Evolutionary conservation across 768 basidiomycete species (phyloP).

Genomic region (Panaeolus papilionaceus): DNA sequence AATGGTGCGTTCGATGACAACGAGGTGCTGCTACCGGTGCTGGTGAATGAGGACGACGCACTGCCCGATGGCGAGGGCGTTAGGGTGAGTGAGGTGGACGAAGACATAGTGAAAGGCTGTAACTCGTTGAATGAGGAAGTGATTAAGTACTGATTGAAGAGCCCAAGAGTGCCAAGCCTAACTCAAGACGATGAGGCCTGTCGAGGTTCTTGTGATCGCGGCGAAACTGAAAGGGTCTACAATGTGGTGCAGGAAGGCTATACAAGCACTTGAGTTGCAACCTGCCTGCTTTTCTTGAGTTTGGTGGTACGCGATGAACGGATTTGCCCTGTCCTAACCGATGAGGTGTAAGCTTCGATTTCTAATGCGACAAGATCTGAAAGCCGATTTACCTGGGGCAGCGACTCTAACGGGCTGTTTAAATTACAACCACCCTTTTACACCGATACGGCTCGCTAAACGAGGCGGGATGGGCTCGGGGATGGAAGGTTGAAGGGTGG

Average conservation of each 20-base stretch:
- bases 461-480: conserved; percentile 6
- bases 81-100: not conserved
- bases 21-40: not conserved
- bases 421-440: not conserved
- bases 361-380: not conserved
- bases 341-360: conserved; percentile 3
- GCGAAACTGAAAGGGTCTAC: not conserved
- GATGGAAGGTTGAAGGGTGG: not conserved
- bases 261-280: not conserved
- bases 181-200: conserved; percentile 1
- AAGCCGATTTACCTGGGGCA: conserved; percentile 10
- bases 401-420: not conserved
- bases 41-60: not conserved
- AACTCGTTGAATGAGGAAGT: not conserved
- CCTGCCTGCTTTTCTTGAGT: not conserved
- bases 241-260: not conserved
- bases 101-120: not conserved
- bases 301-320: not conserved
- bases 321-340: not conserved
- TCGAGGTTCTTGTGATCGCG: not conserved
- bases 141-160: not conserved
- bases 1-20: not conserved
- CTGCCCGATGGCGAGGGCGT: not conserved
- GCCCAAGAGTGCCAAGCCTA: conserved; percentile 1
- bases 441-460: not conserved